These are phyloP conservation scores for Botryococcus braunii DNA, from an alignment of 163 green algal species.

Conservation along the genomic window DNA sequence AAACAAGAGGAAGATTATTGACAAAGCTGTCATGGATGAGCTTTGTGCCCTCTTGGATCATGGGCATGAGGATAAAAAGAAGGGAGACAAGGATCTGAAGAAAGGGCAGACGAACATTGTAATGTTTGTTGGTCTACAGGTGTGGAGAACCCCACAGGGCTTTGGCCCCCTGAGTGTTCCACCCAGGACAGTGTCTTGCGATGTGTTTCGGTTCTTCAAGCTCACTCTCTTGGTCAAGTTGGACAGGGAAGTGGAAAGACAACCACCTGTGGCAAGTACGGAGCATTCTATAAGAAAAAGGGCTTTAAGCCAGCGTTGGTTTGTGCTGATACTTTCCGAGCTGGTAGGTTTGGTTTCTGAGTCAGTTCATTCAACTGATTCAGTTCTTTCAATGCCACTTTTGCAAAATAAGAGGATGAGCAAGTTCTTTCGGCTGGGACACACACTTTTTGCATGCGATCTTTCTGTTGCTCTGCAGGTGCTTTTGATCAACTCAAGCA, in stretches of 20 bases:
- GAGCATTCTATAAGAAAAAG: slow-evolving; percentile 92
- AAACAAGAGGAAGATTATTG: slow-evolving; percentile 86
- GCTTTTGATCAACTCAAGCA: slow-evolving; percentile 92
- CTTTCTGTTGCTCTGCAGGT: slow-evolving; percentile 14
- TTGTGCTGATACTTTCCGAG: slow-evolving; percentile 97
- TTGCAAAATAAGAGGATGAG: too few species aligned
- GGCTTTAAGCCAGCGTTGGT: slow-evolving; percentile 95
- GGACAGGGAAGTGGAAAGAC: slow-evolving; percentile 84
- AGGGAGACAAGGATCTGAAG: slow-evolving; percentile 60
- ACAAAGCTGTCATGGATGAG: slow-evolving; percentile 98
- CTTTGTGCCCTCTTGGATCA: slow-evolving; percentile 82
- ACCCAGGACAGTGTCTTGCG: neutral
- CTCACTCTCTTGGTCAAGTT: too few species aligned
- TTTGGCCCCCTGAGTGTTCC: neutral
- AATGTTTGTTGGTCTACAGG: slow-evolving; percentile 96
- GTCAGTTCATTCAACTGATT: too few species aligned
- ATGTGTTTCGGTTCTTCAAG: neutral
- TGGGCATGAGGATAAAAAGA: slow-evolving; percentile 25
- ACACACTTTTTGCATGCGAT: neutral
- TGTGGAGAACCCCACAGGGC: neutral
- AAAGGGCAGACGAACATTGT: slow-evolving; percentile 85
- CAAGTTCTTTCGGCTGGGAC: too few species aligned
- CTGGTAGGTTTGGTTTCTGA: too few species aligned
- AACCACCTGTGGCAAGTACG: slow-evolving; percentile 98
- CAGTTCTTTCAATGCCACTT: too few species aligned